Evolutionary conservation across 768 basidiomycete genomes (phyloP), one percentile per base, ranked within the genome.

Genomic region (Auricularia auricula-judae): DNA sequence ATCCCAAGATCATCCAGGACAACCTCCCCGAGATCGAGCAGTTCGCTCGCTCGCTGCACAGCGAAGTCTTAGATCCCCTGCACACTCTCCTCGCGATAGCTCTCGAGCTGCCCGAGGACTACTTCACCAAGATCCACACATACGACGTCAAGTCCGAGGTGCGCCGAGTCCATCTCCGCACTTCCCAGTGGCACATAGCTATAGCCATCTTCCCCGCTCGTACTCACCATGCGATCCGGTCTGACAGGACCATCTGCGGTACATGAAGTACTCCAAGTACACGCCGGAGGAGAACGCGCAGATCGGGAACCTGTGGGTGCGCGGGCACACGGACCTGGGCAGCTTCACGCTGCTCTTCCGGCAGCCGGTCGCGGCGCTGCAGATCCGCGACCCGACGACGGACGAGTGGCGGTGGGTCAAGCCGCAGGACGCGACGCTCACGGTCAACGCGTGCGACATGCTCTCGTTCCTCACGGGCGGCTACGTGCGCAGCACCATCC

Each of bases 401-500:
- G 77, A 78, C 33, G 75, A 79, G 64, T 84, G 82, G 82, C 80
- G 80, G 67, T 83, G 78, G 78, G 82, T 80, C 54, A 82, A 81
- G 71, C 80, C 80, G 12, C 76, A 79, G 65, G 74, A 81, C 66
- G 77, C 74, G 23, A 77, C 78, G 36, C 71, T 81, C 43, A 80
- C 82, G 10, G 80, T 82, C 58, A 82, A 82, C 71, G 75, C 79
- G 10, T 80, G 80, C 68, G 82, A 83, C 67, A 77, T 79, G 8
- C 74, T 82, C 47, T 71, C 72, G 54, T 77, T 82, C 70, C 70
- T 84, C 21, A 81, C 81, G 3, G 82, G 79, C 34, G 76, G 75
- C 3, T 82, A 80, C 67, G 75, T 82, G 64, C 78, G 76, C 67
- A 76, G 76, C 66, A 78, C 78, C 1, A 73, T 81, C 39, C 78